Base-by-base conservation (phyloP, 2,329 filamentous ascomycete genomes). In the Aureobasidium musti region DNA sequence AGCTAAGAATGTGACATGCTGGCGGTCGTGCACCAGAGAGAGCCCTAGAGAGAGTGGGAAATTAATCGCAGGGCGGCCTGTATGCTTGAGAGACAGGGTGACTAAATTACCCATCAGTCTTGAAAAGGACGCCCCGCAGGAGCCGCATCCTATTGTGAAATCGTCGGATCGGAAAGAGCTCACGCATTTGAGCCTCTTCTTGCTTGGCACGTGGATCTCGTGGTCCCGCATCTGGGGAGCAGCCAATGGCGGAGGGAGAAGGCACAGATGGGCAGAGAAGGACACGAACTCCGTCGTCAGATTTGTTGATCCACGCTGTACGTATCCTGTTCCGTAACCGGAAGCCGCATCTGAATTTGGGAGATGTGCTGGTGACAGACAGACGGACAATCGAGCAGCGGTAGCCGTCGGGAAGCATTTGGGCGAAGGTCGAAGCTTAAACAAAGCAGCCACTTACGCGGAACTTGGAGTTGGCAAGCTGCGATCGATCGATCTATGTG, bases 401-500 rank as follows among this genome's bases (percentile, higher is more conserved):
- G 30, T 54, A 21, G 50, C 50, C 30, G 17, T 13, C 30, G 30
- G 30, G 19, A 23, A 53, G 28, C 50, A 35, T 5, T 6, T 53
- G 50, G 14, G 26, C 23, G 13, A 54, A 54, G 50, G 50, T 37
- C 50, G 50, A 54, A 54, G 50, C 50, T 54, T 54, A 35, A 54
- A 13, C n/a, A 35, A 7, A 14, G 28, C 33, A 54, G 50, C 50
- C 50, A 37, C 50, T 54, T 35, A 54, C 50, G 50, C 28, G 30
- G n/a, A 21, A 30, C 50, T 54, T 11, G 50, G 50, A 54, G 30
- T 35, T 37, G 19, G 28, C 30, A 21, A 35, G 19, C 35, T 21
- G 30, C 50, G 50, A 54, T 54, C 50, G 50, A 54, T 52, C 50
- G 50, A 54, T 54, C 50, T 54, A 10, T 7, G 50, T 23, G 50